Conservation (phyloP, 495 filamentous ascomycete genomes). For the Xylaria castorea region DNA sequence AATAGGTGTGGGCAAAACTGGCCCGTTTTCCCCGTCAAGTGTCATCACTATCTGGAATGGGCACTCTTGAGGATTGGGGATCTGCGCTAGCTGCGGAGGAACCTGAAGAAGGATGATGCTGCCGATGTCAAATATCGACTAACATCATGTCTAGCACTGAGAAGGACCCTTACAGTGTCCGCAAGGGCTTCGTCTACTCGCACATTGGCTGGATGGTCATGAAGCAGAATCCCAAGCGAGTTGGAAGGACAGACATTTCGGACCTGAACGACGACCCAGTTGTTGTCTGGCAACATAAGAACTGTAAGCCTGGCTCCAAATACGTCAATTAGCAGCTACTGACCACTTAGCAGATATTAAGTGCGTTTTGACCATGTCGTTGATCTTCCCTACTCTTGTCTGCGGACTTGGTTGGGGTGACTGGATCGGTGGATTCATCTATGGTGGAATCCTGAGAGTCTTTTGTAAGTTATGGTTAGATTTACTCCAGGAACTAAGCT, state of each 20-base stretch:
- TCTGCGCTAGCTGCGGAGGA: background rate
- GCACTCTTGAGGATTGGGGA: background rate
- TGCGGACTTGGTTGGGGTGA: slow-evolving; percentile 91
- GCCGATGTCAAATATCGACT: background rate
- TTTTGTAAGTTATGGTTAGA: slow-evolving; percentile 54
- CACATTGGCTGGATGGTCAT: slow-evolving; percentile 95
- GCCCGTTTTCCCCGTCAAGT: no score
- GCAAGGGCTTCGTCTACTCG: slow-evolving; percentile 96
- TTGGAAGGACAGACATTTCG: slow-evolving; percentile 94
- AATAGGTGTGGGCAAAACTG: background rate
- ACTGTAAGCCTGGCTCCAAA: slow-evolving; percentile 55
- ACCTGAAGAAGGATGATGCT: background rate
- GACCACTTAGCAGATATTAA: slow-evolving; percentile 62
- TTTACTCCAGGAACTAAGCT: background rate
- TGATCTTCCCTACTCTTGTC: slow-evolving; percentile 82
- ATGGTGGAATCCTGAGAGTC: slow-evolving; percentile 92
- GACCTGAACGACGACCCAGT: slow-evolving; percentile 95
- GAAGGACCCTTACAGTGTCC: slow-evolving; percentile 98
- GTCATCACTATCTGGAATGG: background rate
- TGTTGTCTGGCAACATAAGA: slow-evolving; percentile 91
- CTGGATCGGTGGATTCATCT: slow-evolving; percentile 90
- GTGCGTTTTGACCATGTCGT: slow-evolving; percentile 84
- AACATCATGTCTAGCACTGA: slow-evolving; percentile 63
- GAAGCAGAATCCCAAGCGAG: slow-evolving; percentile 92
- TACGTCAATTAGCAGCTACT: background rate